phyloP scores from a whole-genome alignment of 73 alveolate species.

The Blepharisma stoltei region DNA sequence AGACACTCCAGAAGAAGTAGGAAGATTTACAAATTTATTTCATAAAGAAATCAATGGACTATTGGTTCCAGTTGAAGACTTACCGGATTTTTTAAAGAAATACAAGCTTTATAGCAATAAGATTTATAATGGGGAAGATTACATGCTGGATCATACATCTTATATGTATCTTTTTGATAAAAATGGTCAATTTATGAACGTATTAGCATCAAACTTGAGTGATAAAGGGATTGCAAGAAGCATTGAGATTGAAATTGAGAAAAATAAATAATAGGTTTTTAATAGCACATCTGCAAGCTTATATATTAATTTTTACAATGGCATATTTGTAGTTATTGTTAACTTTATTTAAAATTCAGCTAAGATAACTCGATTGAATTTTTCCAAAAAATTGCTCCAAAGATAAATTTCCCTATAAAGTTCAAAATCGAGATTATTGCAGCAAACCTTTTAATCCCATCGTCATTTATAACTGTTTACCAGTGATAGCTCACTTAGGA shows the following conservation, averaged over 20 bases:
- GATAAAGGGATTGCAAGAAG: not conserved
- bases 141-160: constrained; percentile 31
- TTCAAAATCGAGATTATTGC: not conserved
- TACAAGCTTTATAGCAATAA: constrained; percentile 26
- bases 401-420: not conserved
- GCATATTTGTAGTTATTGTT: too few species aligned
- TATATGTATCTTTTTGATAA: constrained; percentile 27
- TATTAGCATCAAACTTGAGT: constrained; percentile 15
- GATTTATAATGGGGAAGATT: constrained; percentile 1
- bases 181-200: constrained; percentile 22
- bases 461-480: too few species aligned
- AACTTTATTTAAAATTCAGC: too few species aligned
- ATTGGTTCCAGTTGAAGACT: constrained; percentile 10
- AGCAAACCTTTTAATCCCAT: too few species aligned
- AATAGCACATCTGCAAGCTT: too few species aligned
- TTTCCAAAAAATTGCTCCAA: constrained; percentile 25
- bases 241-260: constrained; percentile 2
- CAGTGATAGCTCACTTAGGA: too few species aligned
- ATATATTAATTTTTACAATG: too few species aligned
- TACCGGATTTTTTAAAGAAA: constrained; percentile 1
- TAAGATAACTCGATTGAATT: constrained; percentile 16
- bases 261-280: constrained; percentile 4
- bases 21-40: constrained; percentile 47
- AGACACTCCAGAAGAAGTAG: constrained; percentile 56
- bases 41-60: constrained; percentile 35